Percentiles rank a stretch among this genome's conserved stretches.
Conservation (phyloP, 1,284 basidiomycete species). For the Trametes hirsuta region DNA sequence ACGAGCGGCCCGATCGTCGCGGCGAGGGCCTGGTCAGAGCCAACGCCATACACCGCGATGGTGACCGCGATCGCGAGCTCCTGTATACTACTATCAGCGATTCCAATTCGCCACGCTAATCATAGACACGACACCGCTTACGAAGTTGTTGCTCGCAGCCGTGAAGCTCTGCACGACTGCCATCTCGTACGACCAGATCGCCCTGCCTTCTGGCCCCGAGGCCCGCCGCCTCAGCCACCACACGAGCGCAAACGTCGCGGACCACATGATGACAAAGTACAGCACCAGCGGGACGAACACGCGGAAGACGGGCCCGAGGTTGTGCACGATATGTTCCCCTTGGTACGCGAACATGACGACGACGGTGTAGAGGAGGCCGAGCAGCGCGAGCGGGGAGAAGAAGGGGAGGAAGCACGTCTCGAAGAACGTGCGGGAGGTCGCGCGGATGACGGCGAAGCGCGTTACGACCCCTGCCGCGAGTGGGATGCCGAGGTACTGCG, state of each 20-base stretch:
- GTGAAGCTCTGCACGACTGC: conserved; percentile 73
- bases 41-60: conserved; percentile 77
- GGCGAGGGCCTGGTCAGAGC: conserved; percentile 76
- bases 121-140: conserved; percentile 30
- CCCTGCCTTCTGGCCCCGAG: not conserved
- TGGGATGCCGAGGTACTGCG: conserved; percentile 76
- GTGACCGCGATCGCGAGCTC: conserved; percentile 87
- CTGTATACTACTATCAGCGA: conserved; percentile 30
- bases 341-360: conserved; percentile 80
- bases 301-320: conserved; percentile 76
- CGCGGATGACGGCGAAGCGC: conserved; percentile 56
- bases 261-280: conserved; percentile 85
- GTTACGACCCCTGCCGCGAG: conserved; percentile 72
- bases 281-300: conserved; percentile 80
- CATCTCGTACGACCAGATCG: conserved; percentile 63
- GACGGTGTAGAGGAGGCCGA: conserved; percentile 80
- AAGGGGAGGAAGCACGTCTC: conserved; percentile 63
- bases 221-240: conserved; percentile 43
- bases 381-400: conserved; percentile 73
- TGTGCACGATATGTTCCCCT: conserved; percentile 59
- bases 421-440: conserved; percentile 54
- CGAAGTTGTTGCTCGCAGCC: conserved; percentile 59
- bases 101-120: not conserved
- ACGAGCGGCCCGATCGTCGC: conserved; percentile 81
- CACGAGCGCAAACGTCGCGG: conserved; percentile 59